Base-by-base conservation (phyloP, 108 stramenopile genomes). In the Nannochloropsis gaditana region DNA sequence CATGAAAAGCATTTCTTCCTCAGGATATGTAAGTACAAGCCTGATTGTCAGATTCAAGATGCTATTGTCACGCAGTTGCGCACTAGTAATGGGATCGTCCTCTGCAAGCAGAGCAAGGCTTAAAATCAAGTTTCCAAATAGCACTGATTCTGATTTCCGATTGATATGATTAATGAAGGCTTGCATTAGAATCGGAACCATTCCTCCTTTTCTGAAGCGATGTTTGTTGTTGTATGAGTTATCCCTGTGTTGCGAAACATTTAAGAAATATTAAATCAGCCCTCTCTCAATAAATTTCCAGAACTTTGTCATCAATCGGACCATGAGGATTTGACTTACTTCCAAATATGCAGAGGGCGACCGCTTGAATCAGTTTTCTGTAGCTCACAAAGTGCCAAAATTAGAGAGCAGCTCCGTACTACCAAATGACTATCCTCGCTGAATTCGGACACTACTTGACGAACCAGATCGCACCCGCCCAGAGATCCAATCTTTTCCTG, bases 81-180 rank as follows among this genome's bases (percentile, higher is more conserved):
- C 59, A n/a, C 15, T n/a, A 73, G 59, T 73, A 2, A n/a, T 15
- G 19, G 3, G 19, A 73, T 73, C 59, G n/a, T 73, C 59, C 59
- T 73, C 59, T 15, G 59, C 59, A 73, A 73, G 15, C 59, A 73
- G 59, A 73, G 59, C 59, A 73, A 73, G 59, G 8, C 59, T 73
- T 15, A 73, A n/a, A n/a, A 73, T n/a, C 15, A 73, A n/a, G n/a
- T n/a, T 73, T 3, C 59, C 59, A 2, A 73, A n/a, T 73, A 73
- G 2, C 19, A 73, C 59, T n/a, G 59, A n/a, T 2, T 73, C 59
- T n/a, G 59, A 15, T n/a, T 73, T 6, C n/a, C 6, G 2, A 15
- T 15, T n/a, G 8, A 73, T 73, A n/a, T 73, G 15, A 15, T 15
- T n/a, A 15, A n/a, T 73, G 59, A 73, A n/a, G 59, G 59, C 59